phyloP scores from a whole-genome alignment of 352 stramenopile genomes.

The Globisporangium iwayamae region DNA sequence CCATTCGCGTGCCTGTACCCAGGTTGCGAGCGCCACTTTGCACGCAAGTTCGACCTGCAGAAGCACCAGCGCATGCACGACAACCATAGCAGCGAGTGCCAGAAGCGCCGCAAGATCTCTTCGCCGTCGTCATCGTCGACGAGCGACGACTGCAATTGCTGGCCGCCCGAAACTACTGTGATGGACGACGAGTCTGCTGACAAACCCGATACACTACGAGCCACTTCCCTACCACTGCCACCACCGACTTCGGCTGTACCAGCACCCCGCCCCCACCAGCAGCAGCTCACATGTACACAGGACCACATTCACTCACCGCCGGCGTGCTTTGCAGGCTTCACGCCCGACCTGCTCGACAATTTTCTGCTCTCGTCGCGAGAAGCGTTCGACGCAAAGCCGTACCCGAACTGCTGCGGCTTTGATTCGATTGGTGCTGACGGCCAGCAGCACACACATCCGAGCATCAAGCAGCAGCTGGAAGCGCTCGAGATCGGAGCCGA shows the following conservation, averaged over 20 bases:
- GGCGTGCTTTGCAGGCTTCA: slow-evolving; percentile 44
- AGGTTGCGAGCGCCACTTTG: slow-evolving; percentile 46
- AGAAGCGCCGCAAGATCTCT: slow-evolving; percentile 35
- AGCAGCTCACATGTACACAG: slow-evolving; percentile 53
- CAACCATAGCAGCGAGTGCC: slow-evolving; percentile 17
- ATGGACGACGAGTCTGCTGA: slow-evolving; percentile 1
- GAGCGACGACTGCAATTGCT: slow-evolving; percentile 5
- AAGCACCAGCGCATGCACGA: slow-evolving; percentile 69
- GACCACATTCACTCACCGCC: slow-evolving; percentile 57
- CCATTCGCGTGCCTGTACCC: slow-evolving; percentile 51
- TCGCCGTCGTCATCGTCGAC: neutral
- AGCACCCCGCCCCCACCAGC: slow-evolving; percentile 25
- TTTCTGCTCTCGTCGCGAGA: slow-evolving; percentile 31
- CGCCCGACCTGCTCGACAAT: slow-evolving; percentile 38
- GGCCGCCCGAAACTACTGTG: neutral
- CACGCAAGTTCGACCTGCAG: slow-evolving; percentile 63
- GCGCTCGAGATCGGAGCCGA: neutral
- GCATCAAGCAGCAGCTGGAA: slow-evolving; percentile 8
- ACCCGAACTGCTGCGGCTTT: slow-evolving; percentile 3
- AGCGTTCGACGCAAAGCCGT: slow-evolving; percentile 22
- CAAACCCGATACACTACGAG: neutral
- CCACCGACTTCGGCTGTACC: neutral
- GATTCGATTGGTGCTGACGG: neutral
- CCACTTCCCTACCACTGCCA: too few species aligned
- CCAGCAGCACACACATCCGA: neutral